Evolutionary conservation across 768 basidiomycete genomes (phyloP).

Genomic region (Boletus insuetus): DNA sequence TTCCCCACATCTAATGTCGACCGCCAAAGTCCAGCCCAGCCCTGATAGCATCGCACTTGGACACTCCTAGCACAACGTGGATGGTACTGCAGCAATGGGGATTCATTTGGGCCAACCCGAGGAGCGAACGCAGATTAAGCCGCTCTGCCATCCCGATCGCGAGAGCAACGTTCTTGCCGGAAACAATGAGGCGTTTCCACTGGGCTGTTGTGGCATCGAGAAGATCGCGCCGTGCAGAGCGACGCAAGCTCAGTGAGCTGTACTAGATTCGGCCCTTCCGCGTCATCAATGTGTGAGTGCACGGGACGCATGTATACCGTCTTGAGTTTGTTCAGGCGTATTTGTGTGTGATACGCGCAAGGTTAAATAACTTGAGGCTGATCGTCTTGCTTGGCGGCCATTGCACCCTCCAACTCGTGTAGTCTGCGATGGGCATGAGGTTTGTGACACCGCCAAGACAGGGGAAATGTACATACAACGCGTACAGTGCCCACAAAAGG

Average conservation of each 20-base stretch:
- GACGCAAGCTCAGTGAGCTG: constrained; percentile 53
- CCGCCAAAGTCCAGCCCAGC: constrained; percentile 48
- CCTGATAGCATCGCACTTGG: constrained; percentile 43
- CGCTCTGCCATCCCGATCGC: constrained; percentile 49
- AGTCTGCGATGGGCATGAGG: constrained; percentile 31
- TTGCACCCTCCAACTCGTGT: constrained; percentile 44
- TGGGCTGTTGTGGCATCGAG: constrained; percentile 39
- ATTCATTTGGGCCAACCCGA: constrained; percentile 44
- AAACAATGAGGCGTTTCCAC: constrained; percentile 48
- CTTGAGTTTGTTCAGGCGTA: constrained; percentile 42
- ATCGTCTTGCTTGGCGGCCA: constrained; percentile 42
- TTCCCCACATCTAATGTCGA: constrained; percentile 37
- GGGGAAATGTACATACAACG: constrained; percentile 39
- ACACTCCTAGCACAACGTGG: constrained; percentile 38
- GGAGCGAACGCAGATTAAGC: constrained; percentile 43
- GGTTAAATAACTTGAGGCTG: constrained; percentile 43
- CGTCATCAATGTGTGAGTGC: constrained; percentile 30
- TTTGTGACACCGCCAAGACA: neutral
- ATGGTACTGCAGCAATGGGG: constrained; percentile 43
- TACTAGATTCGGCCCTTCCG: constrained; percentile 39
- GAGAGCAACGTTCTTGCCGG: constrained; percentile 43
- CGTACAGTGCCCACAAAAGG: constrained; percentile 52
- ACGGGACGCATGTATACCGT: constrained; percentile 33
- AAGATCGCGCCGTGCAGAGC: constrained; percentile 44
- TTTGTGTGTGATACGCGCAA: constrained; percentile 47